Percentiles rank a stretch among this genome's conserved stretches.
These are phyloP conservation scores for Trichoderma sp. DNA, from an alignment of 2,329 filamentous ascomycete genomes.

Conservation along the genomic window DNA sequence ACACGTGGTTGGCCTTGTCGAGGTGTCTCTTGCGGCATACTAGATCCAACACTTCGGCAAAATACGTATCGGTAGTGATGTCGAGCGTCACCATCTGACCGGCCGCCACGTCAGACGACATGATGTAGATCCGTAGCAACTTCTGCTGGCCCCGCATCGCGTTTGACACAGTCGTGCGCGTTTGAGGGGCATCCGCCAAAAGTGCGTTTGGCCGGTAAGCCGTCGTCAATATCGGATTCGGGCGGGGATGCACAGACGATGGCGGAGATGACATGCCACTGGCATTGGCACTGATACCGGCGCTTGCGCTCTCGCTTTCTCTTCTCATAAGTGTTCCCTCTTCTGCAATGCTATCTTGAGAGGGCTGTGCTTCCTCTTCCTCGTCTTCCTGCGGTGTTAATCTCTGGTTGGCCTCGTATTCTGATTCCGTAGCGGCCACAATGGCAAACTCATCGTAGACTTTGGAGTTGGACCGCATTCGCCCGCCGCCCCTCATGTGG, in stretches of 20 bases:
- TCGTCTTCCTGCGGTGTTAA: slow-evolving; percentile 65
- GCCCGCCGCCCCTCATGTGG: slow-evolving; percentile 62
- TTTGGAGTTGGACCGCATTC: slow-evolving; percentile 67
- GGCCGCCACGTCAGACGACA: slow-evolving; percentile 65
- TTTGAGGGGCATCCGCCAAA: slow-evolving; percentile 57
- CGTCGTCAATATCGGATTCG: slow-evolving; percentile 62
- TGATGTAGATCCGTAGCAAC: slow-evolving; percentile 69
- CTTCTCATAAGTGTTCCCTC: slow-evolving; percentile 29
- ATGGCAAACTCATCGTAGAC: slow-evolving; percentile 82
- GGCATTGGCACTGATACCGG: slow-evolving; percentile 22
- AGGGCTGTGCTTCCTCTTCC: slow-evolving; percentile 27
- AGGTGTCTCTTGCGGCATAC: slow-evolving; percentile 75
- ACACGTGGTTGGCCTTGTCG: slow-evolving; percentile 75
- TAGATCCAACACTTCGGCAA: slow-evolving; percentile 76
- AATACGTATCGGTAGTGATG: slow-evolving; percentile 78
- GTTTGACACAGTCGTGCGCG: slow-evolving; percentile 43
- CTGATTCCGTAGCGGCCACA: slow-evolving; percentile 66
- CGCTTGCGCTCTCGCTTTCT: slow-evolving; percentile 26
- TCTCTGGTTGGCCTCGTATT: slow-evolving; percentile 67
- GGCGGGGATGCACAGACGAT: slow-evolving; percentile 39
- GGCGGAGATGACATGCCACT: slow-evolving; percentile 18
- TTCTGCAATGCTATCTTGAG: slow-evolving; percentile 37
- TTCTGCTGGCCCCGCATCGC: slow-evolving; percentile 63
- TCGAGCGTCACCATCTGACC: slow-evolving; percentile 72
- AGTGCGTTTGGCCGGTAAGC: slow-evolving; percentile 54